These are phyloP conservation scores for Xerophyta viscosa DNA, from an alignment of 106 monocot genomes.

Conservation along the genomic window DNA sequence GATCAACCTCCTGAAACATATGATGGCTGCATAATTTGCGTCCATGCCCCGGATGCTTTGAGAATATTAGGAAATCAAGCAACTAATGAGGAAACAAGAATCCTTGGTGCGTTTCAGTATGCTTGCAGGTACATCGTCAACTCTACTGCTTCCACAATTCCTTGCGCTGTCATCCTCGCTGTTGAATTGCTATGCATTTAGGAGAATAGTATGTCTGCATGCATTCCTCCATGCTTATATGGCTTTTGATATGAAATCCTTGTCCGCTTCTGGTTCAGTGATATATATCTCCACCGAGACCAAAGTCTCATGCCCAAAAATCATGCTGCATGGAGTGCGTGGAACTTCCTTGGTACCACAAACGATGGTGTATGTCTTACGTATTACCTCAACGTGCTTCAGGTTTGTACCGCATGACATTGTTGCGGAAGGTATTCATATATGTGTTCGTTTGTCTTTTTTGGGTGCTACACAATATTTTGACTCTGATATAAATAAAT, in stretches of 20 bases:
- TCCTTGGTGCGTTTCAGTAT: conserved; percentile 93
- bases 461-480: too few relatives aligned
- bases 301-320: conserved; percentile 78
- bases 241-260: neutral
- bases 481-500: too few relatives aligned
- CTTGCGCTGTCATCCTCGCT: too few relatives aligned
- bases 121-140: conserved; percentile 39
- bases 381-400: conserved; percentile 95
- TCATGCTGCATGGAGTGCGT: conserved; percentile 86
- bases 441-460: too few relatives aligned
- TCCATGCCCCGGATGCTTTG: conserved; percentile 79
- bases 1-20: conserved; percentile 57
- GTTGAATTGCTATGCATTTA: too few relatives aligned
- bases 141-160: too few relatives aligned
- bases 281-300: conserved; percentile 87
- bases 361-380: conserved; percentile 56
- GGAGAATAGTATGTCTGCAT: too few relatives aligned
- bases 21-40: conserved; percentile 64
- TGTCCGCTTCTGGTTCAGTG: conserved; percentile 26
- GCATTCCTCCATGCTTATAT: neutral
- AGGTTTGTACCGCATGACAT: too few relatives aligned
- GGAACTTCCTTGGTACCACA: conserved; percentile 88
- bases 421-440: too few relatives aligned
- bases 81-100: conserved; percentile 65
- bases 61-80: conserved; percentile 67